Conservation (phyloP, 2,329 filamentous ascomycete genomes). For the Talaromyces verruculosus region DNA sequence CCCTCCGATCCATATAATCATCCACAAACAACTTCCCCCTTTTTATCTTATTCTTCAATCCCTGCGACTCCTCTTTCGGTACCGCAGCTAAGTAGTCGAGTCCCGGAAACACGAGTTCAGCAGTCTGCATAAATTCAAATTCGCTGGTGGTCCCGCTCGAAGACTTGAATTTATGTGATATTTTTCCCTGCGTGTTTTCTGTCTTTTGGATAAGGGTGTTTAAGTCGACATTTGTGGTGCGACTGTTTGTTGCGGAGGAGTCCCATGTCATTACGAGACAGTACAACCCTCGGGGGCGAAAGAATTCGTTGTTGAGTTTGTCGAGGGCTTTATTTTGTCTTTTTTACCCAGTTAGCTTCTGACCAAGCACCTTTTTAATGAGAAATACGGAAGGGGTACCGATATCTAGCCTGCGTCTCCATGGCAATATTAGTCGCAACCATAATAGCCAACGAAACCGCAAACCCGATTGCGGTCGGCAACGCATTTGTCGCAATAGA, state of each 20-base stretch:
- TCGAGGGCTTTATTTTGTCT: constrained; percentile 57
- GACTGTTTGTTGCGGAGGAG: not conserved
- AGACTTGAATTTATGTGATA: constrained; percentile 30
- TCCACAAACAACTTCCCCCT: constrained; percentile 14
- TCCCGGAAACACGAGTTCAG: constrained; percentile 52
- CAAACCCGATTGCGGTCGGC: constrained; percentile 3
- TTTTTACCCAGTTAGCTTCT: too few species aligned
- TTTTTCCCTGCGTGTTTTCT: not conserved
- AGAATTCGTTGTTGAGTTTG: constrained; percentile 57
- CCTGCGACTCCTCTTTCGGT: constrained; percentile 24
- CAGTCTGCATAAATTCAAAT: constrained; percentile 46
- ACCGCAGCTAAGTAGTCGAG: constrained; percentile 35
- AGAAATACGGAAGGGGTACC: not conserved
- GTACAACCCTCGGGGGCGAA: constrained; percentile 58
- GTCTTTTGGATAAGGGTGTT: constrained; percentile 2
- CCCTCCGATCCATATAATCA: constrained; percentile 19
- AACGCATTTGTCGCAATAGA: constrained; percentile 1
- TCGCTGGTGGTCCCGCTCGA: constrained; percentile 39
- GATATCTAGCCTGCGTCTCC: constrained; percentile 26
- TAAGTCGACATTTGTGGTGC: not conserved
- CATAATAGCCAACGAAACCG: constrained; percentile 17
- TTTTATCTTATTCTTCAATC: constrained; percentile 11
- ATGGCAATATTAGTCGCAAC: constrained; percentile 13
- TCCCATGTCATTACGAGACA: constrained; percentile 55
- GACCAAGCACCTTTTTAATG: too few species aligned